Conservation (phyloP, 495 filamentous ascomycete species). For the Hypoxylon intermedium region DNA sequence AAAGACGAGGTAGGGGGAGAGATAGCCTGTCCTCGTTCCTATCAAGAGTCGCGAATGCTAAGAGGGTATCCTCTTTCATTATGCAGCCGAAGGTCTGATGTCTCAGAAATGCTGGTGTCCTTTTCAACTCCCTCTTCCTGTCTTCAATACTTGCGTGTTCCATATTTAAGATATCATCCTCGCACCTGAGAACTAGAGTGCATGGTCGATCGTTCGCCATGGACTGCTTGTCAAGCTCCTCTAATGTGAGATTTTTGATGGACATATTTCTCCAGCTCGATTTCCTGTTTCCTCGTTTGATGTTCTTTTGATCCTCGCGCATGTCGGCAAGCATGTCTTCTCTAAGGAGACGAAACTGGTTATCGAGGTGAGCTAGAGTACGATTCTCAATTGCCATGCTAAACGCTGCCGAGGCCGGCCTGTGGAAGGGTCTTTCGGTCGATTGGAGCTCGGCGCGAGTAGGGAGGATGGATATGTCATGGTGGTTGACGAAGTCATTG, state of each 20-base stretch:
- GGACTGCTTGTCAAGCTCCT: slow-evolving; percentile 39
- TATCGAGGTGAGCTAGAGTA: slow-evolving; percentile 66
- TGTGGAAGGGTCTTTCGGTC: slow-evolving; percentile 65
- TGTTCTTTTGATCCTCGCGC: slow-evolving; percentile 63
- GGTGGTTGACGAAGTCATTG: slow-evolving; percentile 72
- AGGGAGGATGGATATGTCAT: slow-evolving; percentile 69
- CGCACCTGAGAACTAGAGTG: slow-evolving; percentile 54
- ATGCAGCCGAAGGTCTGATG: slow-evolving; percentile 70
- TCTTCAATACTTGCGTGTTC: slow-evolving; percentile 29
- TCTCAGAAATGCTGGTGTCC: slow-evolving; percentile 59
- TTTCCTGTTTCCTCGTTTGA: slow-evolving; percentile 51
- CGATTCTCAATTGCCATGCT: slow-evolving; percentile 49
- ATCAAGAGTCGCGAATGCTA: slow-evolving; percentile 69
- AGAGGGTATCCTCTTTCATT: slow-evolving; percentile 54
- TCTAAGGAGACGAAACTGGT: slow-evolving; percentile 78
- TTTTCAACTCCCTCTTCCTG: slow-evolving; percentile 55
- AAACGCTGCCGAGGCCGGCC: slow-evolving; percentile 51
- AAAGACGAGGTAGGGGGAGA: slow-evolving; percentile 55
- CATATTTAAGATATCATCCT: slow-evolving; percentile 55
- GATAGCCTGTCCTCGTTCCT: slow-evolving; percentile 62
- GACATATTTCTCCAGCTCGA: slow-evolving; percentile 35
- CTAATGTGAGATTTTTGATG: slow-evolving; percentile 35
- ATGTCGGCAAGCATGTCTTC: slow-evolving; percentile 78
- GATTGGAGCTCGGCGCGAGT: slow-evolving; percentile 73
- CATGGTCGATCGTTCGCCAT: slow-evolving; percentile 43